These are phyloP conservation scores for Diplodia seriata DNA, from an alignment of 2,329 filamentous ascomycete genomes.

Conservation along the genomic window DNA sequence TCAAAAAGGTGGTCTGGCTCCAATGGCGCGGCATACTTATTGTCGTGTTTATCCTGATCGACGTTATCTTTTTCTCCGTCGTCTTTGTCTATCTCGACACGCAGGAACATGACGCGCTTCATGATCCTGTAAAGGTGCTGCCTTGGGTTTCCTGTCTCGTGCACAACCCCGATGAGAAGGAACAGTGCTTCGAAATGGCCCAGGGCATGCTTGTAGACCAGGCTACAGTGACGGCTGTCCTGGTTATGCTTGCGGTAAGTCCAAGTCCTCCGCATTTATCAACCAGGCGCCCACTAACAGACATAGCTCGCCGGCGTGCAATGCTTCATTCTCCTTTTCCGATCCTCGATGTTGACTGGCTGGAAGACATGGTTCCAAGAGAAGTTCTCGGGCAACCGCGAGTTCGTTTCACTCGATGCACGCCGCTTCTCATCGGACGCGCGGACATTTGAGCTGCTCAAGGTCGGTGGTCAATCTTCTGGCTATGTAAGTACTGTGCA, in stretches of 20 bases:
- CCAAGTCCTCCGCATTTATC: constrained; percentile 5
- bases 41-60: constrained; percentile 85
- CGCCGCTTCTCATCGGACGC: constrained; percentile 44
- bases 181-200: constrained; percentile 69
- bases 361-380: constrained; percentile 73
- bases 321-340: constrained; percentile 80
- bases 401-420: constrained; percentile 93
- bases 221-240: constrained; percentile 77
- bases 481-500: constrained; percentile 34
- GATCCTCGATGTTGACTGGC: constrained; percentile 82
- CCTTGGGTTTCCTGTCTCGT: constrained; percentile 79
- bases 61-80: constrained; percentile 92
- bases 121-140: constrained; percentile 62
- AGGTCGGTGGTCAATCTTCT: constrained; percentile 37
- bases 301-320: constrained; percentile 75
- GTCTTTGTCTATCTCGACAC: constrained; percentile 83
- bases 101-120: constrained; percentile 64
- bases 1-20: constrained; percentile 84
- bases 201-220: constrained; percentile 72
- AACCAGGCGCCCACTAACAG: background rate
- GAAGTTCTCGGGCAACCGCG: constrained; percentile 64
- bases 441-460: constrained; percentile 47
- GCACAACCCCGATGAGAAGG: constrained; percentile 63
- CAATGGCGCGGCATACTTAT: constrained; percentile 95
- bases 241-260: constrained; percentile 81